These are phyloP conservation scores for Ogataea angusta DNA, from an alignment of 805 yeast species.

Conservation along the genomic window DNA sequence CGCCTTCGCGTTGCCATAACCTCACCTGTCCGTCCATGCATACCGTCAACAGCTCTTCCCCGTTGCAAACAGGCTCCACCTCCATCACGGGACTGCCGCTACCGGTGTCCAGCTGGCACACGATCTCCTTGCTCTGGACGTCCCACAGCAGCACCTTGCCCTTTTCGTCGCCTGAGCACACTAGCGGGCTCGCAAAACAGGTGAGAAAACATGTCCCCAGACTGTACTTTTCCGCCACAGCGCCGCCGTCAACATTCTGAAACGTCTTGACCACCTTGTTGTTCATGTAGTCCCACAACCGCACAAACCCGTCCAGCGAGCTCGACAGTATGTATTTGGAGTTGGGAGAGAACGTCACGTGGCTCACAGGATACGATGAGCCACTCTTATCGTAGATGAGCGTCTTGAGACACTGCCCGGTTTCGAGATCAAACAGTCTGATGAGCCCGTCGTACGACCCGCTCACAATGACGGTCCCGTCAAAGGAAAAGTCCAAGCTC, in stretches of 20 bases:
- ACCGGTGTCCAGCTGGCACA: slow-evolving; percentile 20
- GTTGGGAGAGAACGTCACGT: slow-evolving; percentile 73
- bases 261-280: slow-evolving; percentile 75
- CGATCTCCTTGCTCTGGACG: slow-evolving; percentile 54
- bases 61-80: slow-evolving; percentile 38
- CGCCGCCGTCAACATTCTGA: slow-evolving; percentile 22
- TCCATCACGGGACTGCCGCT: slow-evolving; percentile 35
- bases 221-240: slow-evolving; percentile 49
- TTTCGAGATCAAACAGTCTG: slow-evolving; percentile 78
- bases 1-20: slow-evolving; percentile 23
- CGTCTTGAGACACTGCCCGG: slow-evolving; percentile 92
- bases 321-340: slow-evolving; percentile 75
- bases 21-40: slow-evolving; percentile 31
- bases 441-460: slow-evolving; percentile 91
- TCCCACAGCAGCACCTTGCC: slow-evolving; percentile 63
- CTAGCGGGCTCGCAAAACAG: slow-evolving; percentile 35
- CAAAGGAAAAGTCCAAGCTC: slow-evolving; percentile 68
- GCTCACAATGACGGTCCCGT: slow-evolving; percentile 77
- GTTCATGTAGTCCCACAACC: slow-evolving; percentile 84
- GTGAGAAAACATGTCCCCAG: slow-evolving; percentile 51
- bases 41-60: slow-evolving; percentile 34
- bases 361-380: slow-evolving; percentile 73
- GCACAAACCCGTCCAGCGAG: slow-evolving; percentile 72
- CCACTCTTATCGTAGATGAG: slow-evolving; percentile 73
- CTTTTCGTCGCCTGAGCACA: slow-evolving; percentile 61